A percentile compares a stretch with the other conserved stretches of the same genome.
Conservation (phyloP, 805 yeast species). For the Grigorovia transvaalensis region DNA sequence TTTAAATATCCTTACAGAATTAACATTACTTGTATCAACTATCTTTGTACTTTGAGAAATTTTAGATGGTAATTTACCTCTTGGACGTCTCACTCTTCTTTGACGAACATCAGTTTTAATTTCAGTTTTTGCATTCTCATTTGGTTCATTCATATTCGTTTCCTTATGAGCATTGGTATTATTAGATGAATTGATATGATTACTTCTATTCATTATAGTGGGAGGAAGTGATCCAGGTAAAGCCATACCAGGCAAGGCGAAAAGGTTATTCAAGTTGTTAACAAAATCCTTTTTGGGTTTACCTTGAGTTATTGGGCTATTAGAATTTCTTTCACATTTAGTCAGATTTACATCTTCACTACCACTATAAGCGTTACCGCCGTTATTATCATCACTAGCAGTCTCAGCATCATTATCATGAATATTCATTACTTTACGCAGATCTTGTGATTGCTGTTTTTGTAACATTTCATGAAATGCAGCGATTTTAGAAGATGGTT, state of each 20-base stretch:
- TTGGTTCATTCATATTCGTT: neutral
- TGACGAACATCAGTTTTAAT: constrained; percentile 8
- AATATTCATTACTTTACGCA: constrained; percentile 29
- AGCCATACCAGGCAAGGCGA: constrained; percentile 46
- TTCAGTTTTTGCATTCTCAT: neutral
- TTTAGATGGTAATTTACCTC: constrained; percentile 53
- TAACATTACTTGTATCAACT: constrained; percentile 11
- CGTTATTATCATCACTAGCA: neutral
- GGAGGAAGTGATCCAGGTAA: constrained; percentile 25
- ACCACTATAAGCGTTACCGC: neutral
- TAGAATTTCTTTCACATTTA: neutral
- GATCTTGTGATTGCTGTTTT: constrained; percentile 37
- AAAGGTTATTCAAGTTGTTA: constrained; percentile 48
- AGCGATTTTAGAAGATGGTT: constrained; percentile 68
- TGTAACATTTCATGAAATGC: constrained; percentile 72
- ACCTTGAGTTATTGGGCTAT: neutral
- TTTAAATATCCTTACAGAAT: constrained; percentile 14
- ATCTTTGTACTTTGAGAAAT: constrained; percentile 33
- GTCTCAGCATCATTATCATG: neutral
- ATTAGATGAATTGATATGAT: constrained; percentile 2
- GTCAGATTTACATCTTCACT: neutral
- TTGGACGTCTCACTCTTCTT: constrained; percentile 61
- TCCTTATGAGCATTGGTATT: neutral
- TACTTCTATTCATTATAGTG: constrained; percentile 11
- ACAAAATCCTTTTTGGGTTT: constrained; percentile 35